phyloP scores from a whole-genome alignment of 2,329 filamentous ascomycete genomes.

The Fusarium stilboides region DNA sequence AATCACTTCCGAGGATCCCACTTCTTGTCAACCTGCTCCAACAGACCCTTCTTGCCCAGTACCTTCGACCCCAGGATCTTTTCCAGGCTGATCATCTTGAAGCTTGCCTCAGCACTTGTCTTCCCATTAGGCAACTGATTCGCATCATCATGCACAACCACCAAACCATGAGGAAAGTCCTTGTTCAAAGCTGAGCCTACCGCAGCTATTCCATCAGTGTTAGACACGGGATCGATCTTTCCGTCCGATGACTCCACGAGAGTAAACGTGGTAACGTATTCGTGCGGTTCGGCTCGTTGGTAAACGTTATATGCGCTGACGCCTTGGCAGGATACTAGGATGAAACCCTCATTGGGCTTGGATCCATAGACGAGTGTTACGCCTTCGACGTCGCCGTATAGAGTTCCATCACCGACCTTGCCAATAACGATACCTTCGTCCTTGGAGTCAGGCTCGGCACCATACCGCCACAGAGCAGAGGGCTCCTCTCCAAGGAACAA shows the following conservation, averaged over 20 bases:
- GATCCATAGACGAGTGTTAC: constrained; percentile 65
- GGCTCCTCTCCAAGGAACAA: constrained; percentile 68
- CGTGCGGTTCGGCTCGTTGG: constrained; percentile 63
- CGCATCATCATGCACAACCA: constrained; percentile 69
- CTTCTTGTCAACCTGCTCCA: constrained; percentile 55
- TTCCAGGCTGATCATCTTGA: constrained; percentile 64
- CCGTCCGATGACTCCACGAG: constrained; percentile 59
- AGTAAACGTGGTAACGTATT: constrained; percentile 65
- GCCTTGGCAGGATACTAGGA: constrained; percentile 68
- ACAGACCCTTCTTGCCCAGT: constrained; percentile 48
- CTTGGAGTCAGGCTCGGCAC: constrained; percentile 63
- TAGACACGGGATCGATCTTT: constrained; percentile 65
- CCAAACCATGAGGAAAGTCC: constrained; percentile 60
- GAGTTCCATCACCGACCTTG: constrained; percentile 62
- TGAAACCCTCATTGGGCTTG: constrained; percentile 61
- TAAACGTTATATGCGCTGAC: constrained; percentile 69
- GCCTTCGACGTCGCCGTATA: constrained; percentile 69
- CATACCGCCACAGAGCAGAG: constrained; percentile 66
- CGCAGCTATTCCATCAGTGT: constrained; percentile 67
- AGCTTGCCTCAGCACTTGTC: constrained; percentile 64
- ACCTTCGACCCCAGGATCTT: constrained; percentile 55
- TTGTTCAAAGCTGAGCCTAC: constrained; percentile 61
- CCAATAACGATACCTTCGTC: constrained; percentile 56
- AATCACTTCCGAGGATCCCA: constrained; percentile 58
- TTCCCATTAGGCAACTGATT: constrained; percentile 64